Percentiles rank a stretch among this genome's conserved stretches.
Conservation (phyloP, 306 rosid species). For the Vicia villosa region DNA sequence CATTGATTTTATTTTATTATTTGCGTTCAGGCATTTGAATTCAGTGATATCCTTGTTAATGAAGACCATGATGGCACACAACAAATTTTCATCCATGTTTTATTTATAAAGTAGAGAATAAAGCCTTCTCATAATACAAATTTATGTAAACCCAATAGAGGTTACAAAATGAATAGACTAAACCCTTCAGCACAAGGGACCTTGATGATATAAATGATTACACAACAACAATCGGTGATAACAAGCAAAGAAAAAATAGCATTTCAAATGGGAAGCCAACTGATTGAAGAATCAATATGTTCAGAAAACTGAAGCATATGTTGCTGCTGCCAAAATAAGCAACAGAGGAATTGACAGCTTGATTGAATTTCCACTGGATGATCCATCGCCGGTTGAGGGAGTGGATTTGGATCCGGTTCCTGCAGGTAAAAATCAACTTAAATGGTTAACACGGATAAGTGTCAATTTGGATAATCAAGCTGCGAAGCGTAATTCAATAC, state of each 20-base stretch:
- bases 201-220: conserved; percentile 7
- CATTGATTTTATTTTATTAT: not conserved
- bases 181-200: conserved; percentile 34
- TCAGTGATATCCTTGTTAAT: not conserved
- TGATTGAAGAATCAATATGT: conserved; percentile 44
- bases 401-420: conserved; percentile 70
- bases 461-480: conserved; percentile 7
- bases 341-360: conserved; percentile 54
- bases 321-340: conserved; percentile 51
- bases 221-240: conserved; percentile 22
- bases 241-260: conserved; percentile 9
- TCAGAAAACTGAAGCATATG: conserved; percentile 44
- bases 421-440: conserved; percentile 40
- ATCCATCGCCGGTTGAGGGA: conserved; percentile 57
- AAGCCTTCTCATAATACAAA: conserved; percentile 37
- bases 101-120: conserved; percentile 39
- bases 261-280: conserved; percentile 21
- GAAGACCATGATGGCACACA: conserved; percentile 29
- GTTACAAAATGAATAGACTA: conserved; percentile 40
- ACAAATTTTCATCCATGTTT: conserved; percentile 39
- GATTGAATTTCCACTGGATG: conserved; percentile 63
- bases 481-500: conserved; percentile 6
- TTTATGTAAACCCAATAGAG: conserved; percentile 34
- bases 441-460: conserved; percentile 29
- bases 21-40: not conserved